Conservation (phyloP, 306 rosid genomes). For the Acacia acuminata region DNA sequence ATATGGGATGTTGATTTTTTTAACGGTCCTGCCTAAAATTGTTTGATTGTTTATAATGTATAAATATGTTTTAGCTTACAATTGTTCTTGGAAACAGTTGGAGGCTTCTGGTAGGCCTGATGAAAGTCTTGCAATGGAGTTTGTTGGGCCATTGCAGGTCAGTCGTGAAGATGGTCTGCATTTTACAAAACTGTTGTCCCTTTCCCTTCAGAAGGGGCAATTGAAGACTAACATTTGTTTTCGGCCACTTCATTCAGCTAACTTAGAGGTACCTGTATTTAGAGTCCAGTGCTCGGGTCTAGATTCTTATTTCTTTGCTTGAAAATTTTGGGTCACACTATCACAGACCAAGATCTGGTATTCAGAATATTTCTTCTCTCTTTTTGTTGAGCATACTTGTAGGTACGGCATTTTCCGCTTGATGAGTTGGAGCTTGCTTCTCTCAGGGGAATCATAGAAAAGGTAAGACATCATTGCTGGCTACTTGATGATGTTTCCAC, state of each 20-base stretch:
- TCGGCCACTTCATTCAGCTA: conserved; percentile 76
- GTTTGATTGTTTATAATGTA: conserved; percentile 5
- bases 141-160: conserved; percentile 74
- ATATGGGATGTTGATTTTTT: background rate
- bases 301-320: conserved; percentile 26
- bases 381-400: conserved; percentile 28
- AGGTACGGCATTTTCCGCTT: conserved; percentile 88
- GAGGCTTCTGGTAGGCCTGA: conserved; percentile 88
- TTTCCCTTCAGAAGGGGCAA: conserved; percentile 85
- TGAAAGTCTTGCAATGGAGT: conserved; percentile 79
- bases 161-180: conserved; percentile 49
- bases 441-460: conserved; percentile 86
- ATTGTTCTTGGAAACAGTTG: conserved; percentile 58
- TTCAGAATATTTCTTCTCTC: background rate
- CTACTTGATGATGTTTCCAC: conserved; percentile 25
- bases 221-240: conserved; percentile 63
- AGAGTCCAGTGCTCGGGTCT: conserved; percentile 11
- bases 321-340: conserved; percentile 23
- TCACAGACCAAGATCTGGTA: background rate
- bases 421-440: conserved; percentile 97
- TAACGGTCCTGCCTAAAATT: background rate
- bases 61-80: conserved; percentile 25
- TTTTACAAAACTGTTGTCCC: conserved; percentile 58
- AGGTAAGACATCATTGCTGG: conserved; percentile 52
- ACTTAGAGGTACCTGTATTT: conserved; percentile 74